Evolutionary conservation across 805 yeast species (phyloP), one percentile per base, ranked within the genome.

Genomic region (Wickerhamiella azyma): DNA sequence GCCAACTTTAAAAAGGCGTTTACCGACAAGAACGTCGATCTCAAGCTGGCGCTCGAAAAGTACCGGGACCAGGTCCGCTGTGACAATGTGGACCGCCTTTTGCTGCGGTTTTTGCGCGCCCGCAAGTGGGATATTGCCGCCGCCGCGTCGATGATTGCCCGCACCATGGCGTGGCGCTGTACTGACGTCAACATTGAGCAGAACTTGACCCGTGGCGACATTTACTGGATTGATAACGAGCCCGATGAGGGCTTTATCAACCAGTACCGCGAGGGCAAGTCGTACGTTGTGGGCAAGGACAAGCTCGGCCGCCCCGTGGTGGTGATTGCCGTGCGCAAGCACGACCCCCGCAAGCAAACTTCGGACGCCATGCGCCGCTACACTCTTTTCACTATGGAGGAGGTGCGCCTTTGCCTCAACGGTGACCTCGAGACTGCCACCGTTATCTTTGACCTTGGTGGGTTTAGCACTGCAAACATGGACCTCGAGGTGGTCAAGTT

Each of bases 401-500:
- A 79, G 59, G 75, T 85, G 14, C 72, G 95, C 53, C 65, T 88
- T 50, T 72, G 81, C 51, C 67, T 89, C 52, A 74, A 68, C 50
- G 89, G 80, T 51, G 83, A 86, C 2, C 72, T 75, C 36, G 96
- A 85, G 60, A 78, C 81, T 11, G 86, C 85, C 41, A 77, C 92
- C 2, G 77, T 92, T 44, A 64, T 92, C 29, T 92, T 92, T 60
- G 98, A 92, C 60, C 67, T 92, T 56, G 70, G 83, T 10, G 94
- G 81, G 5, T 92, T 92, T 59, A 75, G 94, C 5, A 75, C 88
- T 70, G 73, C 88, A 50, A 92, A 89, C 61, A 92, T 94, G 83
- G 98, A 92, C 66, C 85, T 86, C 59, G 71, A 76, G 2, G 85
- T 96, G 5, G 94, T 92, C 50, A 89, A 89, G 66, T 89, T 84